Evolutionary conservation across 2,329 filamentous ascomycete genomes (phyloP).

Genomic region (Elsinoe ampelina): DNA sequence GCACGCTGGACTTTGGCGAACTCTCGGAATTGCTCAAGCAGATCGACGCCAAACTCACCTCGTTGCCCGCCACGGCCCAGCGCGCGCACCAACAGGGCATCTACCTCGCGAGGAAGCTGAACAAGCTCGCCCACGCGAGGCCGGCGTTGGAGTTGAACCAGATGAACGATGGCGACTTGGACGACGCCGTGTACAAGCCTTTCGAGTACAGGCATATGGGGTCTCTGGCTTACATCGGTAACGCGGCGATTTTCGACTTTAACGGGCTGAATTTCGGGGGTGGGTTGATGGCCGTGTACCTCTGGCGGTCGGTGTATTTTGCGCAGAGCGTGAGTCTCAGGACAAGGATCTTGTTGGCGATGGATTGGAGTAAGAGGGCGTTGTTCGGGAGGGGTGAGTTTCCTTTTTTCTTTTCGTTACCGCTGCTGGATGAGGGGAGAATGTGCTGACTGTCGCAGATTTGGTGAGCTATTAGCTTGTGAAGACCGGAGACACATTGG

Average conservation of each 20-base stretch:
- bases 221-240: constrained; percentile 88
- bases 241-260: constrained; percentile 90
- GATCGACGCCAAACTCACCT: constrained; percentile 92
- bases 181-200: constrained; percentile 84
- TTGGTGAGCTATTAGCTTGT: constrained; percentile 7
- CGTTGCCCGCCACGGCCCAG: constrained; percentile 88
- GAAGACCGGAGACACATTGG: not conserved
- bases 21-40: constrained; percentile 78
- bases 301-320: constrained; percentile 95
- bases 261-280: constrained; percentile 69
- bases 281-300: constrained; percentile 84
- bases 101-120: constrained; percentile 89
- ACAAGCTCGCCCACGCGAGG: constrained; percentile 71
- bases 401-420: not conserved
- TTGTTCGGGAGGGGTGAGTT: constrained; percentile 87
- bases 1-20: constrained; percentile 89
- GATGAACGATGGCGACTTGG: constrained; percentile 78
- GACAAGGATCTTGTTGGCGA: constrained; percentile 78
- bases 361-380: constrained; percentile 98
- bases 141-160: constrained; percentile 71
- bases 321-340: constrained; percentile 91
- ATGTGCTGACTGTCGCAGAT: constrained; percentile 9
- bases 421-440: not conserved
- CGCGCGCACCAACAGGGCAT: constrained; percentile 91
- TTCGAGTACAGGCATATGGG: constrained; percentile 93